Evolutionary conservation across 768 basidiomycete species (phyloP).

Genomic region (Suillus ampliporus): DNA sequence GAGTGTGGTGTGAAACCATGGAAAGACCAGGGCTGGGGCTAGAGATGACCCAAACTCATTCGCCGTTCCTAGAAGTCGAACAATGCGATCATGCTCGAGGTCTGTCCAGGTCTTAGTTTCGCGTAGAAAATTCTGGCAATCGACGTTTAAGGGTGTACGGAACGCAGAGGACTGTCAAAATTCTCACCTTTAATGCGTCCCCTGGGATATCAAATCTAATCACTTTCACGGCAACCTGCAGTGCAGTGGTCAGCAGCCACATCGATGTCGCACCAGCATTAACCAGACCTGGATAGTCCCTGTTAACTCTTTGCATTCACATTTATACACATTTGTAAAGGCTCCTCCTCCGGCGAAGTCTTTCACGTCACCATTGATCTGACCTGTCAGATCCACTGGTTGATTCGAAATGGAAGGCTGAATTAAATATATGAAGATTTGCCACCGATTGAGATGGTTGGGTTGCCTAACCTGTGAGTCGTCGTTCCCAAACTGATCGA

Average conservation of each 20-base stretch:
- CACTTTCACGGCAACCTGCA: slow-evolving; percentile 5
- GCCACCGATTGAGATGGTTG: background rate
- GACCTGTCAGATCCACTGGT: slow-evolving; percentile 6
- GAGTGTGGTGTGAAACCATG: slow-evolving; percentile 18
- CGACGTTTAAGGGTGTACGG: background rate
- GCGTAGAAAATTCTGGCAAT: slow-evolving; percentile 19
- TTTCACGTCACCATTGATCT: background rate
- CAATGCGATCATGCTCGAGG: slow-evolving; percentile 23
- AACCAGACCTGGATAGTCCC: background rate
- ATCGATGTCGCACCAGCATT: background rate
- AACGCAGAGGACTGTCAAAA: background rate
- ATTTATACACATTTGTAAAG: background rate
- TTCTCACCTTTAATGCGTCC: background rate
- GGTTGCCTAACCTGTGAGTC: background rate
- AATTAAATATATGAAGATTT: background rate
- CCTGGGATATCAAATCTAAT: background rate
- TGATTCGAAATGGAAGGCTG: background rate
- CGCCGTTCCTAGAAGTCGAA: slow-evolving; percentile 21
- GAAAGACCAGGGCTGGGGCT: slow-evolving; percentile 23
- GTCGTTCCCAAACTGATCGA: too few relatives aligned
- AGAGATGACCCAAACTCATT: slow-evolving; percentile 16
- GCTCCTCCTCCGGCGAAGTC: background rate
- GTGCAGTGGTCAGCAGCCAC: background rate
- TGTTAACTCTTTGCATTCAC: background rate
- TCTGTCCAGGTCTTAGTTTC: slow-evolving; percentile 22